Evolutionary conservation across 2,329 filamentous ascomycete genomes (phyloP), one percentile per base, ranked within the genome.

Genomic region (Fusarium proliferatum): DNA sequence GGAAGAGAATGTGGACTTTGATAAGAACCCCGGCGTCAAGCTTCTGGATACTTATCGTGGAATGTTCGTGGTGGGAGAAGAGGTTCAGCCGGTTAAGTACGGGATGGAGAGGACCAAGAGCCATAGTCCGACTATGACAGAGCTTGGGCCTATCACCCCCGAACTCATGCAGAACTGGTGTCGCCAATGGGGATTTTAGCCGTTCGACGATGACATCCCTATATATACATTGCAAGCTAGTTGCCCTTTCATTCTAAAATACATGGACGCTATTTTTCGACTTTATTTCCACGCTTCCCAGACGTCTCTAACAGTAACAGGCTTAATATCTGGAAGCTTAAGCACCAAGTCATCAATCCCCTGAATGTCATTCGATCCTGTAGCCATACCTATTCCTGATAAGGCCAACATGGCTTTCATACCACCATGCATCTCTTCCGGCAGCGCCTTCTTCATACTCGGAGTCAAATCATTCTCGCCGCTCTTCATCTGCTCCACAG

Each of bases 91-190:
- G 2, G 17, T 43, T 1, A 63, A 34, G 19, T 49, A 55, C 2
- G 15, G 16, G 0, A 43, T 68, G 48, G 33, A 68, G 4, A 61
- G 42, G 10, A 68, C 65, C 2, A 55, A 39, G 42, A 34, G 21
- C 1, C 56, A 62, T 4, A 68, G 65, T 6, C 46, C 65, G 0
- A 63, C 65, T 0, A 68, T 68, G 7, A 49, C 26, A 2, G 33
- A 63, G 3, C 64, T 49, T n/a, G 56, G 48, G 1, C 42, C 64
- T 8, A 16, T 68, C 4, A 55, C 64, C 0, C 30, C 38, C 0
- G 42, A 26, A 9, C 11, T 68, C 3, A 55, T 68, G 17, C 38
- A 3, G 1, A 68, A 68, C 17, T 68, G 65, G 65, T 68, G 65
- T 49, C 64, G 56, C 8, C 65, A 68, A 23, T 68, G 65, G 65